phyloP scores from a whole-genome alignment of 768 basidiomycete genomes.

The Boletus rufocinnamomeus region DNA sequence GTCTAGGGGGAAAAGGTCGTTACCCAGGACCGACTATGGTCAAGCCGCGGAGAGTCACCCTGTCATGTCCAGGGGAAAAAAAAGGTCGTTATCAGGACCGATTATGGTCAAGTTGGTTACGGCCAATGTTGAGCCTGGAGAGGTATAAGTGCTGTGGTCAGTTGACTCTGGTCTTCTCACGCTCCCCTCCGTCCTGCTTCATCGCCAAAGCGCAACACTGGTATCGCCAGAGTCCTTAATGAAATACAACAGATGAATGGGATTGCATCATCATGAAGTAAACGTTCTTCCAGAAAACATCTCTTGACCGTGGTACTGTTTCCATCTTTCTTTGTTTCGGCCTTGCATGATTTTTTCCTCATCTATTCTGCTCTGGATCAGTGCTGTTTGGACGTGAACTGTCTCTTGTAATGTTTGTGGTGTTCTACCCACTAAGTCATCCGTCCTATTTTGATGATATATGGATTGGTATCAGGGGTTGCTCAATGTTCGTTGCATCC shows the following conservation, averaged over 20 bases:
- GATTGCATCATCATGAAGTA: constrained; percentile 13
- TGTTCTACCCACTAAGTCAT: constrained; percentile 1
- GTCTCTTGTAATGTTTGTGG: constrained; percentile 4
- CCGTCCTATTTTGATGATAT: constrained; percentile 2
- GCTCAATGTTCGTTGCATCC: constrained; percentile 9
- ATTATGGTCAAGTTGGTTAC: constrained; percentile 17
- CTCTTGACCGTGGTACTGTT: constrained; percentile 17
- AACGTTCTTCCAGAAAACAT: constrained; percentile 1
- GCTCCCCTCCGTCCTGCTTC: constrained; percentile 15
- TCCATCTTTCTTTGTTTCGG: constrained; percentile 3
- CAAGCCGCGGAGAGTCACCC: neutral
- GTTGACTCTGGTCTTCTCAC: constrained; percentile 19
- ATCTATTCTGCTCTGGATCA: constrained; percentile 7
- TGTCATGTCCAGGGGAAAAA: neutral
- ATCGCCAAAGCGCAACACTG: constrained; percentile 10
- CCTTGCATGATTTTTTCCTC: constrained; percentile 5
- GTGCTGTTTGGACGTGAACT: constrained; percentile 8
- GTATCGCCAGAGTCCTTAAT: constrained; percentile 15
- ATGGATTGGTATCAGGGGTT: neutral
- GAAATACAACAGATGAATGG: constrained; percentile 13
- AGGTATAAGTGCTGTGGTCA: constrained; percentile 18
- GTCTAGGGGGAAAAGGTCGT: neutral
- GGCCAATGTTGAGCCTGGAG: neutral
- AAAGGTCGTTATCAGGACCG: neutral
- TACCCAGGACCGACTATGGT: neutral